Percentiles rank a stretch among this genome's conserved stretches.
Conservation (phyloP, 768 basidiomycete genomes). For the Clitopilus hobsonii region DNA sequence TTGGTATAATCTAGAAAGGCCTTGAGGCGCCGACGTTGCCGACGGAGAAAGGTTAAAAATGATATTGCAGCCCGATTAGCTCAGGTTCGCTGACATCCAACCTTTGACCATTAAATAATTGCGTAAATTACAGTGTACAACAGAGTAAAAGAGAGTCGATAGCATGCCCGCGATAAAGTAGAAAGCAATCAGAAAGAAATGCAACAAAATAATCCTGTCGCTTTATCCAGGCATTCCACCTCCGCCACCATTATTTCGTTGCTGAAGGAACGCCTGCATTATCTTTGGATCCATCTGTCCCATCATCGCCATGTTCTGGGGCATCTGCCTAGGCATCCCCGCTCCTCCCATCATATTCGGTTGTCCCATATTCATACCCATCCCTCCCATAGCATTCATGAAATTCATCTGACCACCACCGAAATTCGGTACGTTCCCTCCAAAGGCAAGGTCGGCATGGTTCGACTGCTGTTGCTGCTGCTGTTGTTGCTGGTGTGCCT, state of each 20-base stretch:
- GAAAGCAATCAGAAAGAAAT: neutral
- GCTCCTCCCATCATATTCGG: conserved; percentile 17
- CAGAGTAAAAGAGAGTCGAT: neutral
- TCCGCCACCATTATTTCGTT: conserved; percentile 24
- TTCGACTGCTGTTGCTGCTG: conserved; percentile 13
- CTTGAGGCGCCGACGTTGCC: neutral
- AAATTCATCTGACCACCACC: conserved; percentile 6
- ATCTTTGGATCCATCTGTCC: conserved; percentile 32
- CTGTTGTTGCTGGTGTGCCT: conserved; percentile 17
- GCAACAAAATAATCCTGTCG: neutral
- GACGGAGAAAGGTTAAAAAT: neutral
- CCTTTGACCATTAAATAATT: too few relatives aligned
- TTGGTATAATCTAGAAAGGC: neutral
- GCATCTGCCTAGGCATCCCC: conserved; percentile 12
- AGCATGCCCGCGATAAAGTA: neutral
- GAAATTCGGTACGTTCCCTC: conserved; percentile 8
- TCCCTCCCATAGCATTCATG: conserved; percentile 20
- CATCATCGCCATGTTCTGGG: conserved; percentile 12
- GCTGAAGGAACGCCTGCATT: conserved; percentile 40
- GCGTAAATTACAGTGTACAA: neutral
- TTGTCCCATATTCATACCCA: conserved; percentile 14
- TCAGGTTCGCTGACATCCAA: too few relatives aligned
- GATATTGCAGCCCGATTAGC: neutral
- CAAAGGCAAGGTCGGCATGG: conserved; percentile 3
- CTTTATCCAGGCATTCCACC: conserved; percentile 1